phyloP scores from a whole-genome alignment of 2,329 filamentous ascomycete genomes.

The Xylaria sp. region DNA sequence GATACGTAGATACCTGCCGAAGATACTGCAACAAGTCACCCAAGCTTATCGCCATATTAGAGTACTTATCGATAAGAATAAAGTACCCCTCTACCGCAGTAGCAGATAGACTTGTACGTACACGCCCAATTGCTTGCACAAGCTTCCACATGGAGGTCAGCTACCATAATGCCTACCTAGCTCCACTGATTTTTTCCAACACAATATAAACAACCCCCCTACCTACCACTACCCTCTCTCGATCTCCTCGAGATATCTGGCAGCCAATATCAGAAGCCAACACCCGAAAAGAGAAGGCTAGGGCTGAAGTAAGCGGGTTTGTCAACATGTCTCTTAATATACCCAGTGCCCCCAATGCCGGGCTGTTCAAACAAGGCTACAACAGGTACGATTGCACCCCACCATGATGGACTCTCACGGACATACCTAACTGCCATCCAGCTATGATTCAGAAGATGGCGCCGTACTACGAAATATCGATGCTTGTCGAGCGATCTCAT shows the following conservation, averaged over 20 bases:
- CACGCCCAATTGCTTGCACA: neutral
- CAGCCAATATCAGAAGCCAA: constrained; percentile 15
- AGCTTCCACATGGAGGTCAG: neutral
- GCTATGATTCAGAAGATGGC: constrained; percentile 99
- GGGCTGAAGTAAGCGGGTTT: neutral
- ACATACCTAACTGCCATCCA: constrained; percentile 57
- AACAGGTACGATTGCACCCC: constrained; percentile 76
- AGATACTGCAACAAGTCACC: neutral
- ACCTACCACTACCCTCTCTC: constrained; percentile 22
- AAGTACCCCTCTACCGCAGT: constrained; percentile 1
- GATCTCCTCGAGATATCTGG: neutral
- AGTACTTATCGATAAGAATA: constrained; percentile 22
- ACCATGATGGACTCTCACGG: constrained; percentile 39
- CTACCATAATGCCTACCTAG: constrained; percentile 3
- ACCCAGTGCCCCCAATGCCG: constrained; percentile 90
- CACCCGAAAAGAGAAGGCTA: neutral
- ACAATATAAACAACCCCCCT: constrained; percentile 23
- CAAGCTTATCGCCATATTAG: neutral
- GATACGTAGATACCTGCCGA: neutral
- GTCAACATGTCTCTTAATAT: constrained; percentile 90
- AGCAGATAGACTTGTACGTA: neutral
- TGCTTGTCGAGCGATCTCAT: constrained; percentile 93
- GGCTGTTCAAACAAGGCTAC: constrained; percentile 96
- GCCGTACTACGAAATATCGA: constrained; percentile 99
- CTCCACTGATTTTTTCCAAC: constrained; percentile 42